Conservation (phyloP, 192 early-diverging fungal genomes). For the Thoreauomyces humboldtii region DNA sequence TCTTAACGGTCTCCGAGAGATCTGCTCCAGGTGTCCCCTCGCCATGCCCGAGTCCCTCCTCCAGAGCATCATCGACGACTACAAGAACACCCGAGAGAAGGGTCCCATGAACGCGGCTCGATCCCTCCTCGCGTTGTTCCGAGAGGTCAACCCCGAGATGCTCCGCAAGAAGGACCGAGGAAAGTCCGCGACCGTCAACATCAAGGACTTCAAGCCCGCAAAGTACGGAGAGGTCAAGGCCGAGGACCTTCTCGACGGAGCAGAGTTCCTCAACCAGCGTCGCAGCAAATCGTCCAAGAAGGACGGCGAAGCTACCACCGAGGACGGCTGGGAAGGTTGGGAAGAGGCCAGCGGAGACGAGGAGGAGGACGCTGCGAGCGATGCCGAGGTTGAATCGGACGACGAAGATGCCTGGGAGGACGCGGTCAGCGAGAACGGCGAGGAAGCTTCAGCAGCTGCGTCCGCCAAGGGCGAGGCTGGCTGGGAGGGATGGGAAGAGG, state of each 20-base stretch:
- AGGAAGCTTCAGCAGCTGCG: background rate
- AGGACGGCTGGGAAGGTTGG: slow-evolving; percentile 31
- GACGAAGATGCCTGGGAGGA: slow-evolving; percentile 29
- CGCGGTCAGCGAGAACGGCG: background rate
- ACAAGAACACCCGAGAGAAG: slow-evolving; percentile 92
- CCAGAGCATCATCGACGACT: slow-evolving; percentile 83
- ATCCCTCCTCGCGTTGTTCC: slow-evolving; percentile 85
- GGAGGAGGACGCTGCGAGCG: slow-evolving; percentile 23
- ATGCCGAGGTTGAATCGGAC: slow-evolving; percentile 15
- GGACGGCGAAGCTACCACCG: slow-evolving; percentile 37
- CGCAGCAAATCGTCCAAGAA: slow-evolving; percentile 7
- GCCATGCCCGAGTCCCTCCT: slow-evolving; percentile 79
- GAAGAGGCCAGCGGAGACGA: slow-evolving; percentile 22
- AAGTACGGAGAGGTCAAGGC: slow-evolving; percentile 72
- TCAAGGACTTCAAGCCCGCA: slow-evolving; percentile 61
- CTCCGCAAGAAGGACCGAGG: slow-evolving; percentile 91
- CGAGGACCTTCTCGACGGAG: slow-evolving; percentile 72
- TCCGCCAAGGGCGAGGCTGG: slow-evolving; percentile 20
- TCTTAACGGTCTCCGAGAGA: slow-evolving; percentile 70
- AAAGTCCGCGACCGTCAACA: slow-evolving; percentile 72
- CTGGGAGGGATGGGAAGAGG: slow-evolving; percentile 40
- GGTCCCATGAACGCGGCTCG: slow-evolving; percentile 87
- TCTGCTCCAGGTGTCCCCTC: slow-evolving; percentile 84
- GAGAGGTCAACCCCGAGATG: slow-evolving; percentile 94
- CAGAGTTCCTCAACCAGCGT: slow-evolving; percentile 49